These are phyloP conservation scores for grape (Vitis vinifera) DNA, from an alignment of 164 flowering plant genomes.

Conservation along the genomic window ASM3070453v1 NC_081806.1:6779001-6779500, in stretches of 20 bases:
- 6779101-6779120: conserved; percentile 17
- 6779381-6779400: background rate
- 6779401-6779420: background rate
- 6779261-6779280: conserved; percentile 43
- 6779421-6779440: background rate
- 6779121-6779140: conserved; percentile 30
- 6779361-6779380: background rate
- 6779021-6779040: background rate
- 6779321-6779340: conserved; percentile 38
- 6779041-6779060: background rate
- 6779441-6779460: conserved; percentile 31
- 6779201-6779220: conserved; percentile 33
- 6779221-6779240: conserved; percentile 32
- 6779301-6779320: conserved; percentile 42
- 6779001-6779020: background rate
- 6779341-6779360: conserved; percentile 11
- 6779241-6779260: conserved; percentile 34
- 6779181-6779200: conserved; percentile 38
- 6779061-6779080: background rate
- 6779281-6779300: conserved; percentile 41
- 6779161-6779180: conserved; percentile 35
- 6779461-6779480: conserved; percentile 39
- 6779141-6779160: conserved; percentile 33
- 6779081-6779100: background rate
- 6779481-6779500: conserved; percentile 42